phyloP scores from a whole-genome alignment of 495 filamentous ascomycete species.

The Penicillium flavigenum region DNA sequence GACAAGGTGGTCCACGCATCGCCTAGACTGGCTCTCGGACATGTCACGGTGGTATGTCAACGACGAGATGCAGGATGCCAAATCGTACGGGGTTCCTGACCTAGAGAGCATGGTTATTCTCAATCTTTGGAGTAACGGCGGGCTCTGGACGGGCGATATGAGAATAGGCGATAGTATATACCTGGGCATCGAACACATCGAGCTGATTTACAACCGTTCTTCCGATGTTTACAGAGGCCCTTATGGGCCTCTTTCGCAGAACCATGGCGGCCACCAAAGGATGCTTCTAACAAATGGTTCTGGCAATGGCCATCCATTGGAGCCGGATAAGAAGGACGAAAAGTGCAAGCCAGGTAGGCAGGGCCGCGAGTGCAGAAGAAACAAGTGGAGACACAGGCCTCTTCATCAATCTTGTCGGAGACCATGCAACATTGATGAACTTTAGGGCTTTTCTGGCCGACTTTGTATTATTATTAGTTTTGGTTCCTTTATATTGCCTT shows the following conservation, averaged over 20 bases:
- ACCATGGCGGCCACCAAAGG: conserved; percentile 20
- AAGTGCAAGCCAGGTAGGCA: conserved; percentile 10
- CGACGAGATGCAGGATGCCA: conserved; percentile 53
- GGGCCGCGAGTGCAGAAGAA: conserved; percentile 10
- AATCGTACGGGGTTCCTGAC: conserved; percentile 61
- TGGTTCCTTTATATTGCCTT: not conserved
- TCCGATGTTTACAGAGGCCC: conserved; percentile 10
- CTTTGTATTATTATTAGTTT: not conserved
- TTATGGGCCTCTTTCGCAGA: conserved; percentile 11
- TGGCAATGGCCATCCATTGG: not conserved
- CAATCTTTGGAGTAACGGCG: conserved; percentile 78
- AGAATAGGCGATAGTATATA: conserved; percentile 54
- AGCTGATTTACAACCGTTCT: conserved; percentile 64
- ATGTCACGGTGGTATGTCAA: conserved; percentile 69
- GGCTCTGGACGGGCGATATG: conserved; percentile 74
- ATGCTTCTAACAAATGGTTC: not conserved
- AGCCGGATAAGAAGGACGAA: not conserved
- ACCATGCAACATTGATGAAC: conserved; percentile 10
- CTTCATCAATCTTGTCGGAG: conserved; percentile 7
- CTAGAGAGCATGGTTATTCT: conserved; percentile 60
- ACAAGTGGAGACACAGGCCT: conserved; percentile 3
- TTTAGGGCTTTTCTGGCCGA: not conserved
- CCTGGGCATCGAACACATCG: conserved; percentile 72
- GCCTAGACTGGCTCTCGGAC: conserved; percentile 67
- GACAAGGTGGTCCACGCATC: conserved; percentile 68